phyloP scores from a whole-genome alignment of 2,329 filamentous ascomycete species.

The Fusarium ambrosium region DNA sequence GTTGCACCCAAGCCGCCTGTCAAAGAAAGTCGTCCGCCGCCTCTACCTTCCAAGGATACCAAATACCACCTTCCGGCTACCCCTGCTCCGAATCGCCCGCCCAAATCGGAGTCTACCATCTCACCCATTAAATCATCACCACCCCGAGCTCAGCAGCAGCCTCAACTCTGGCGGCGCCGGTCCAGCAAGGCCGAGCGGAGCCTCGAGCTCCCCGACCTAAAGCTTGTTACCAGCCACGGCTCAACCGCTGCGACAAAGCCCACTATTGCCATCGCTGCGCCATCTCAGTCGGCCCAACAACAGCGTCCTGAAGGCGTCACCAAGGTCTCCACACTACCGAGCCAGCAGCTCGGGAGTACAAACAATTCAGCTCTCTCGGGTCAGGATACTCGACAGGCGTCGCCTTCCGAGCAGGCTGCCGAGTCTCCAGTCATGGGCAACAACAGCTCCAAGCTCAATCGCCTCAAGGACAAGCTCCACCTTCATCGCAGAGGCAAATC shows the following conservation, averaged over 20 bases:
- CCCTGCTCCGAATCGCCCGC: conserved; percentile 34
- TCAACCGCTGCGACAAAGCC: conserved; percentile 59
- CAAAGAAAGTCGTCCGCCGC: conserved; percentile 33
- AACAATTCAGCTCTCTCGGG: conserved; percentile 24
- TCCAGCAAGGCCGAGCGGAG: conserved; percentile 63
- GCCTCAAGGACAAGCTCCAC: conserved; percentile 49
- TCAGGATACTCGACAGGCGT: conserved; percentile 20
- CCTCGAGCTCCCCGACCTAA: conserved; percentile 63
- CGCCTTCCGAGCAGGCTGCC: conserved; percentile 31
- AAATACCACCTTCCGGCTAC: conserved; percentile 40
- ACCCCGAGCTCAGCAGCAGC: conserved; percentile 41
- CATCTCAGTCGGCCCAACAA: conserved; percentile 31
- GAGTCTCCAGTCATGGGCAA: conserved; percentile 51
- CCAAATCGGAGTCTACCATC: conserved; percentile 22
- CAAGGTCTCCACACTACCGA: conserved; percentile 34
- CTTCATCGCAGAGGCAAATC: conserved; percentile 43
- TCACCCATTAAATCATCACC: conserved; percentile 44
- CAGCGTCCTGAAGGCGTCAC: conserved; percentile 32
- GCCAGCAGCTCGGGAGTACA: conserved; percentile 30
- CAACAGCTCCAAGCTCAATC: conserved; percentile 50
- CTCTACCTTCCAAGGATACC: conserved; percentile 47
- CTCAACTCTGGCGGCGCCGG: conserved; percentile 64
- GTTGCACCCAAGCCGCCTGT: conserved; percentile 32
- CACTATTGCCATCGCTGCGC: conserved; percentile 6
- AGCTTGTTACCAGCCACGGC: conserved; percentile 63